Conservation (phyloP, 2,329 filamentous ascomycete genomes). For the Tolypocladium tundrense region DNA sequence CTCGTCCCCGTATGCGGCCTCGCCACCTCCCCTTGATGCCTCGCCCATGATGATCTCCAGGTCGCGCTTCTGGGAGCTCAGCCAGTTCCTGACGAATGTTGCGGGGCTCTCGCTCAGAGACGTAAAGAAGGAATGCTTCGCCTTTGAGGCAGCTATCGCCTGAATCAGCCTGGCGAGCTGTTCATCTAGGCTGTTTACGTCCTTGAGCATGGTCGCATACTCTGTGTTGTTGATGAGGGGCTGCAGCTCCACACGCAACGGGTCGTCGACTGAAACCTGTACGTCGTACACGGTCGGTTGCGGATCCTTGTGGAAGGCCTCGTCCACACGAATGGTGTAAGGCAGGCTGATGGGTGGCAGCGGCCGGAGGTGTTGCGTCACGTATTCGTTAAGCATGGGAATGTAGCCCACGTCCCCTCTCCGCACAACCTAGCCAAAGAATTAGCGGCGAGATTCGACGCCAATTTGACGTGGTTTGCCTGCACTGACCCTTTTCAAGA, state of each 20-base stretch:
- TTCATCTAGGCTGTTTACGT: constrained; percentile 71
- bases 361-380: constrained; percentile 66
- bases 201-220: constrained; percentile 62
- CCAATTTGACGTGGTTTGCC: not conserved
- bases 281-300: constrained; percentile 84
- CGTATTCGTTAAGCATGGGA: constrained; percentile 71
- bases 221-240: constrained; percentile 58
- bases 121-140: constrained; percentile 81
- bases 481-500: constrained; percentile 58
- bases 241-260: constrained; percentile 57
- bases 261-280: constrained; percentile 74
- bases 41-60: constrained; percentile 83
- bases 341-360: constrained; percentile 73
- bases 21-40: constrained; percentile 52
- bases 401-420: constrained; percentile 72
- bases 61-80: constrained; percentile 83
- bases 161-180: constrained; percentile 76
- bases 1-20: constrained; percentile 49
- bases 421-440: constrained; percentile 51
- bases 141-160: constrained; percentile 73
- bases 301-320: constrained; percentile 65
- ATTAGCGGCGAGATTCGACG: not conserved
- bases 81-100: constrained; percentile 76
- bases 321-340: constrained; percentile 91
- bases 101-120: constrained; percentile 72